Percentiles rank a stretch among this genome's conserved stretches.
phyloP scores from a whole-genome alignment of 176 grass and related monocot species.

The Poa annua region DNA sequence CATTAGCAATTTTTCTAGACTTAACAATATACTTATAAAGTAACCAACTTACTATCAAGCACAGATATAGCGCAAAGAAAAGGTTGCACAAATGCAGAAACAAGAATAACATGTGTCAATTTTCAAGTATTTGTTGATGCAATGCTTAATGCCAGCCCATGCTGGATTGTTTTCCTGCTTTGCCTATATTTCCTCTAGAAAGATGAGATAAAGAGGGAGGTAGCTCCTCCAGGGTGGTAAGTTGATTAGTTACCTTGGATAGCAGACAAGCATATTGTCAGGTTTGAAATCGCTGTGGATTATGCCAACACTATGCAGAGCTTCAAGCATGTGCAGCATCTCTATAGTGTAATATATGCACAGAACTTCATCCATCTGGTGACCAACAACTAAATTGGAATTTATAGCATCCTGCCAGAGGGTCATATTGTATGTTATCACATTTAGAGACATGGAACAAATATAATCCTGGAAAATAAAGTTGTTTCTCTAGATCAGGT shows the following conservation, averaged over 20 bases:
- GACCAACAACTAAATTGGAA: conserved; percentile 54
- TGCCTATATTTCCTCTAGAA: neutral
- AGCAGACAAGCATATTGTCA: conserved; percentile 89
- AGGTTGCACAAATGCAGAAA: neutral
- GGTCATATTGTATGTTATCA: neutral
- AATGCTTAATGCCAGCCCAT: neutral
- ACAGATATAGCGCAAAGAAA: conserved; percentile 9
- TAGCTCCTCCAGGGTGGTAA: neutral
- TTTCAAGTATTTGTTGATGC: neutral
- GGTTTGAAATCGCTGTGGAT: conserved; percentile 96
- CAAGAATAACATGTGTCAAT: neutral
- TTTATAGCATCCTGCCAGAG: conserved; percentile 90
- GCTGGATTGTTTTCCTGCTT: neutral
- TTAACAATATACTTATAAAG: neutral
- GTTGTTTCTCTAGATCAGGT: conserved; percentile 15
- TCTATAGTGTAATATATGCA: conserved; percentile 97
- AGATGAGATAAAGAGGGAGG: neutral
- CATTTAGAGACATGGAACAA: conserved; percentile 28
- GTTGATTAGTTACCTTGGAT: conserved; percentile 65
- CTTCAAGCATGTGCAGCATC: conserved; percentile 84
- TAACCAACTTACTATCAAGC: conserved; percentile 6
- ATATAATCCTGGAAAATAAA: conserved; percentile 23
- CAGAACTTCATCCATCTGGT: conserved; percentile 79
- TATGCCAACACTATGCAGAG: conserved; percentile 74
- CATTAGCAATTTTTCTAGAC: conserved; percentile 8